phyloP scores from a whole-genome alignment of 2,329 filamentous ascomycete species.

The Sarocladiaceae sp. region DNA sequence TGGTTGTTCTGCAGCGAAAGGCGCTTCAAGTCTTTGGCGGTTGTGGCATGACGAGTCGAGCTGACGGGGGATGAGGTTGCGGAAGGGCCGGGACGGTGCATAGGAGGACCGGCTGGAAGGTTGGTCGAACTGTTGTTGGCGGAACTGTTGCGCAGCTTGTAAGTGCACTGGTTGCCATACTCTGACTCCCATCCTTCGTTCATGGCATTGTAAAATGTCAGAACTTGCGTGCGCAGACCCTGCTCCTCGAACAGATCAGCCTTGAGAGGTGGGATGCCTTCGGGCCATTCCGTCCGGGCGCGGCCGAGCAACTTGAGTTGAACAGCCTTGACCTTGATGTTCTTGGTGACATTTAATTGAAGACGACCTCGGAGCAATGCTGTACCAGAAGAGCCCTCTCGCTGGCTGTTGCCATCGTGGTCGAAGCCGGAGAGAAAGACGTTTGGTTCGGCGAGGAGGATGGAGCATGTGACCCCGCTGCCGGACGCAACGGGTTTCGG shows the following conservation, averaged over 20 bases:
- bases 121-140: conserved; percentile 32
- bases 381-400: conserved; percentile 61
- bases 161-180: conserved; percentile 61
- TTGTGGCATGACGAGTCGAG: conserved; percentile 22
- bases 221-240: conserved; percentile 79
- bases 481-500: conserved; percentile 75
- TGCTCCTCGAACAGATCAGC: conserved; percentile 80
- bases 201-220: conserved; percentile 86
- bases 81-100: not conserved
- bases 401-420: conserved; percentile 53
- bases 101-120: conserved; percentile 17
- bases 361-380: conserved; percentile 83
- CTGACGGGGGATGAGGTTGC: conserved; percentile 14
- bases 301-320: conserved; percentile 81
- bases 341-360: conserved; percentile 78
- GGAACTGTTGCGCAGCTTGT: conserved; percentile 37
- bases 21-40: conserved; percentile 54
- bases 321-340: conserved; percentile 88
- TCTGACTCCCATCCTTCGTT: conserved; percentile 57
- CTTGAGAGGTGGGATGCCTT: conserved; percentile 87
- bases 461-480: conserved; percentile 70
- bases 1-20: conserved; percentile 78
- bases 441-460: conserved; percentile 74
- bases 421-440: conserved; percentile 78
- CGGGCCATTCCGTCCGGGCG: conserved; percentile 91